phyloP scores from a whole-genome alignment of 129 eudicot genomes.

The Ambrosia artemisiifolia region DNA sequence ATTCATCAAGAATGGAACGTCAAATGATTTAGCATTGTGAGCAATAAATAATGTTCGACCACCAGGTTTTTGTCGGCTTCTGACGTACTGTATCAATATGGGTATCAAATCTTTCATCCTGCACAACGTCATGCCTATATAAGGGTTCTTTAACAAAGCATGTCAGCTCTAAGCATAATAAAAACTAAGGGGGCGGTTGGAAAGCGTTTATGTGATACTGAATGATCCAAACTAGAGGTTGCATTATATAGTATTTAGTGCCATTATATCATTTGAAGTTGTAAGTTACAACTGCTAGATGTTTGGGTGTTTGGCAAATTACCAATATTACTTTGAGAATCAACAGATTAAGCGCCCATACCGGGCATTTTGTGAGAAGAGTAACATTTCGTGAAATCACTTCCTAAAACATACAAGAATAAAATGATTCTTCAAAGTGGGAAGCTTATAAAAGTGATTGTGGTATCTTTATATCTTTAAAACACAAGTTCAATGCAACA shows the following conservation, averaged over 20 bases:
- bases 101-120: slow-evolving; percentile 97
- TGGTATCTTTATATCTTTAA: not conserved
- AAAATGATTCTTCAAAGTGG: not conserved
- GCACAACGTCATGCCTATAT: slow-evolving; percentile 14
- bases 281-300: not conserved
- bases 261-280: not conserved
- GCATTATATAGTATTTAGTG: too few relatives aligned
- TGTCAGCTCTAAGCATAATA: not conserved
- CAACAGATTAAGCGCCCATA: not conserved
- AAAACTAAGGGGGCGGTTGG: not conserved
- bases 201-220: not conserved
- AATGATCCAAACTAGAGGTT: not conserved
- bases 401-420: not conserved
- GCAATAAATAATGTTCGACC: slow-evolving; percentile 60
- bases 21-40: slow-evolving; percentile 71
- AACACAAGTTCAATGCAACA: not conserved
- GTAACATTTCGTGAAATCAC: not conserved
- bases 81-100: slow-evolving; percentile 54
- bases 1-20: slow-evolving; percentile 65
- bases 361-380: too few relatives aligned
- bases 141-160: not conserved
- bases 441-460: not conserved
- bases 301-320: not conserved
- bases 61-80: slow-evolving; percentile 79
- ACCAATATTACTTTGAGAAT: not conserved